A percentile compares a stretch with the other conserved stretches of the same genome.
Evolutionary conservation across 441 rosid species (phyloP).

Genomic region (Breynia disticha): DNA sequence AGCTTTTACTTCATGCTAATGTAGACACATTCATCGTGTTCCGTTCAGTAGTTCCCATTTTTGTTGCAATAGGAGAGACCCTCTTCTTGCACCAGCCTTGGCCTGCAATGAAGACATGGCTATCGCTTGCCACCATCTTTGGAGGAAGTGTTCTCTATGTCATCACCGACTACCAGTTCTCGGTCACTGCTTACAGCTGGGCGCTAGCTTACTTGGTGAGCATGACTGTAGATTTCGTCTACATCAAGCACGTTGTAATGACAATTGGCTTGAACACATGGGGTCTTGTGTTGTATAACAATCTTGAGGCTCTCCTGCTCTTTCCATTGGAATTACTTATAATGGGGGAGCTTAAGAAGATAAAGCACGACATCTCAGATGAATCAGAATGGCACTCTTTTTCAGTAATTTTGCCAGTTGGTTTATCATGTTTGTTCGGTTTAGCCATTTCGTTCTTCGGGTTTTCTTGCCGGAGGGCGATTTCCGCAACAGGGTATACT

Average conservation of each 20-base stretch:
- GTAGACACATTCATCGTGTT: constrained; percentile 93
- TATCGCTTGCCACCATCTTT: constrained; percentile 65
- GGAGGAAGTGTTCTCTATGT: constrained; percentile 83
- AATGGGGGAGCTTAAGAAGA: constrained; percentile 91
- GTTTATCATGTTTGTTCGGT: constrained; percentile 71
- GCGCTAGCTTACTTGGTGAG: constrained; percentile 78
- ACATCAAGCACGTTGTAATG: constrained; percentile 96
- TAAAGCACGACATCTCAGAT: constrained; percentile 59
- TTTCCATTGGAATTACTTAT: constrained; percentile 86
- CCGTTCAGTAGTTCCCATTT: constrained; percentile 84
- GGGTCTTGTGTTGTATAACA: constrained; percentile 93
- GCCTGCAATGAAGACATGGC: constrained; percentile 74
- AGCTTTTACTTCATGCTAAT: constrained; percentile 92
- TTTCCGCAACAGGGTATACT: constrained; percentile 93
- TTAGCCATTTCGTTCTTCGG: constrained; percentile 90
- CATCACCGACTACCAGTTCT: constrained; percentile 81
- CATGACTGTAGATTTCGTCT: constrained; percentile 91
- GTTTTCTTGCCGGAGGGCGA: constrained; percentile 83
- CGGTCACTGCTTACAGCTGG: constrained; percentile 80
- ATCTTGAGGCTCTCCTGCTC: constrained; percentile 83
- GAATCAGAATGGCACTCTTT: constrained; percentile 69
- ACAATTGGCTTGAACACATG: constrained; percentile 83
- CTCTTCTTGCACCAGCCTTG: constrained; percentile 78
- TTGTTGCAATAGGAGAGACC: constrained; percentile 91
- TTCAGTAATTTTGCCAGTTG: constrained; percentile 64